Base-by-base conservation (phyloP, 768 basidiomycete species). In the Boletus speciosus region DNA sequence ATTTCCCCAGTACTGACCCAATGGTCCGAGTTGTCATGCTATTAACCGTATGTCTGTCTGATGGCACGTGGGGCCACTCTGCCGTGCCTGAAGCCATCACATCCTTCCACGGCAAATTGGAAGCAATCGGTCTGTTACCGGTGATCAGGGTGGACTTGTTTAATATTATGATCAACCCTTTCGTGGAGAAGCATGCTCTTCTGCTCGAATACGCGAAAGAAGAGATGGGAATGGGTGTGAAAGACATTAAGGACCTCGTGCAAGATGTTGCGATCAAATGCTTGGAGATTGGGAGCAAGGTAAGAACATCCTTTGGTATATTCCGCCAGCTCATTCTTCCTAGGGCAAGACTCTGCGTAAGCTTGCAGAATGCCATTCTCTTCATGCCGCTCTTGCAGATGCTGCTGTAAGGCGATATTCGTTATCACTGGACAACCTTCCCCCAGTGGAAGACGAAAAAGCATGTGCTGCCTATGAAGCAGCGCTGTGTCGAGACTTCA, bases 1-100 rank as follows among this genome's bases (percentile, higher is more conserved):
- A 90, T 63, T 90, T 86, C 65, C 84, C 85, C 21, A 82, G 80
- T 40, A 60, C 74, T 7, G 80, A 88, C 62, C 76, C 78, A 21
- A 74, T 74, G 44, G 85, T 83, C 57, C 84, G 88, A 39, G 76
- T 84, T 21, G 86, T 87, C 50, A 82, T 94, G 71, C 76, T 92
- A n/a, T 75, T 90, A 52, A 80, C 82, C 15, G 74, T 85, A 19
- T 88, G 86, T 68, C 73, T 83, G 34, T 64, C 69, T 43, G 68
- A 69, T 53, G 55, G 54, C 59, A 46, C 58, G 36, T 48, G 62
- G 57, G 48, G 52, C 21, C 68, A 68, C 38, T 69, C 69, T 50
- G 67, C 65, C 19, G 57, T 69, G 12, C 56, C 63, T 42, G 61
- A 62, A 45, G 62, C 57, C 19, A 12, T 70, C 39, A 12, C 58